These are phyloP conservation scores for Aegle marmelos DNA, from an alignment of 345 rosid species.

Conservation along the genomic window DNA sequence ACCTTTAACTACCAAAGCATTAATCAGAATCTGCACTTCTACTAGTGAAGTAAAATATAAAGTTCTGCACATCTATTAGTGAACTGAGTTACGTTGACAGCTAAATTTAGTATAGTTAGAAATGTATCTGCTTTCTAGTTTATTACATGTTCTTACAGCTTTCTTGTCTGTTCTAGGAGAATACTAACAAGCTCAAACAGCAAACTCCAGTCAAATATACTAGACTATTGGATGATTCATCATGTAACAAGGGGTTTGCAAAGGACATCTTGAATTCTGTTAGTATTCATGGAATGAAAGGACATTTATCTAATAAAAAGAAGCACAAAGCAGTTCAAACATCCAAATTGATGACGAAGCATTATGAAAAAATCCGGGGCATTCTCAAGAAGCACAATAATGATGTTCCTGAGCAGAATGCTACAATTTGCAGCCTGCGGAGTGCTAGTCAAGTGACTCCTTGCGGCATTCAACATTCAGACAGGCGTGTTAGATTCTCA, in stretches of 20 bases:
- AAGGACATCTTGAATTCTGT: slow-evolving; percentile 18
- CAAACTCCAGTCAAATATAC: slow-evolving; percentile 23
- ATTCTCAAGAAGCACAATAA: slow-evolving; percentile 42
- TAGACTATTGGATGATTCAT: slow-evolving; percentile 18
- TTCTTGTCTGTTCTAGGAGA: slow-evolving; percentile 27
- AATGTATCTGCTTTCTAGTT: not conserved
- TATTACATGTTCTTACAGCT: not conserved
- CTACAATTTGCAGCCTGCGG: slow-evolving; percentile 14
- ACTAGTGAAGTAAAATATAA: not conserved
- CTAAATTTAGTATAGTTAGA: not conserved
- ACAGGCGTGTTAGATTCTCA: slow-evolving; percentile 46
- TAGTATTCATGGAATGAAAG: slow-evolving; percentile 19
- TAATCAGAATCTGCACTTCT: not conserved
- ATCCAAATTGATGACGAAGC: slow-evolving; percentile 24
- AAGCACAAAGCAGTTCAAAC: slow-evolving; percentile 18
- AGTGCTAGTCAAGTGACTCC: slow-evolving; percentile 20
- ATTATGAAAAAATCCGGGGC: slow-evolving; percentile 33
- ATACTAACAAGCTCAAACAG: slow-evolving; percentile 24
- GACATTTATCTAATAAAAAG: slow-evolving; percentile 20
- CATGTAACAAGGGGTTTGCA: slow-evolving; percentile 16
- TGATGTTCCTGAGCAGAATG: slow-evolving; percentile 22
- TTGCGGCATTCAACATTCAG: slow-evolving; percentile 26
- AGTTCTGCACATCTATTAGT: not conserved
- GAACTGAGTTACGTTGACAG: not conserved
- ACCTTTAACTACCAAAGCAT: not conserved